phyloP scores from a whole-genome alignment of 345 rosid genomes.

The Eucalyptus pauciflora region DNA sequence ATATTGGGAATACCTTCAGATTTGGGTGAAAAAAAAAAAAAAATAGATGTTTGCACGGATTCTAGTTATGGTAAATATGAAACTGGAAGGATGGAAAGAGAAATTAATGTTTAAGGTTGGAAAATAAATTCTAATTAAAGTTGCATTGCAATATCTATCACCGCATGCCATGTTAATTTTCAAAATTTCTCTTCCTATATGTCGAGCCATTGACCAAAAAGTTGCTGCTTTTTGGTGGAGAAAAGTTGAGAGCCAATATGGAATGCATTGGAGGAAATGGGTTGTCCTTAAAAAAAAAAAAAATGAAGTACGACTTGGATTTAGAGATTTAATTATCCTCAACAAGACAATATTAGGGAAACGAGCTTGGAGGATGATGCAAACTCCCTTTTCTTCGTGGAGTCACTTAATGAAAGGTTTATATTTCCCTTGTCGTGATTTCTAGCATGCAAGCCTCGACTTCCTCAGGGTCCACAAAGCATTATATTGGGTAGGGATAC shows the following conservation, averaged over 20 bases:
- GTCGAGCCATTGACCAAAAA: background rate
- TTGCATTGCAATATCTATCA: background rate
- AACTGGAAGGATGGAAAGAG: background rate
- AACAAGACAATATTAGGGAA: background rate
- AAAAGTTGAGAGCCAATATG: background rate
- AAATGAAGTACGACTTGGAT: accelerated
- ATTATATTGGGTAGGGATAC: background rate
- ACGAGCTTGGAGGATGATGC: background rate
- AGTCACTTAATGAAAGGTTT: background rate
- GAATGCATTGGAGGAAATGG: background rate
- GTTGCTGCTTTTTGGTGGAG: background rate
- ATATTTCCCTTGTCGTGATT: background rate
- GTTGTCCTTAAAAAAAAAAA: background rate
- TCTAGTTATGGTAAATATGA: background rate
- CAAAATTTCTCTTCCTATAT: no score
- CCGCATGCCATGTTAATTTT: background rate
- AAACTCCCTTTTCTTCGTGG: background rate
- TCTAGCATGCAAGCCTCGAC: background rate
- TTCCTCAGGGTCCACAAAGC: background rate
- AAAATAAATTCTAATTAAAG: background rate
- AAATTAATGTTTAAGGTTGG: background rate
- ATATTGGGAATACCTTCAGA: background rate
- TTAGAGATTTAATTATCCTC: background rate
- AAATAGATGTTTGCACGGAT: accelerated
- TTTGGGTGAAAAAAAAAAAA: accelerated